A percentile compares a stretch with the other conserved stretches of the same genome.
Evolutionary conservation across 2,329 filamentous ascomycete genomes (phyloP).

Genomic region (Penicillium paneum): DNA sequence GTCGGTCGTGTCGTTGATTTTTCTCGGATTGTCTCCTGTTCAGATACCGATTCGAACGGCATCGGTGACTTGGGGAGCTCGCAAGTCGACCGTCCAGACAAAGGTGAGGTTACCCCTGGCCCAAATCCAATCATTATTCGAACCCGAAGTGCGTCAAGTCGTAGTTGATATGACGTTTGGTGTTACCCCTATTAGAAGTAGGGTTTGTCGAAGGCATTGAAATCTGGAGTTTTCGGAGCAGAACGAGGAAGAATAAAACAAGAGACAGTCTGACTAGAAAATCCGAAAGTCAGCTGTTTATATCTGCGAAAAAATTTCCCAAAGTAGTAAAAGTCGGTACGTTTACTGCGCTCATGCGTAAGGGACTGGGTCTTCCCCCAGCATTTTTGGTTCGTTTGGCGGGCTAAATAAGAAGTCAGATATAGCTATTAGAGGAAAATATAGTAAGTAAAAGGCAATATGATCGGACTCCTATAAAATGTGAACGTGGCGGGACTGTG

Average conservation of each 20-base stretch:
- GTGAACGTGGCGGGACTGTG: neutral
- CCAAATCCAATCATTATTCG: too few relatives aligned
- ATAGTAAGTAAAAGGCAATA: too few relatives aligned
- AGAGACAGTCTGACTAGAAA: neutral
- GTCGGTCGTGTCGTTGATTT: neutral
- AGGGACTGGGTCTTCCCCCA: too few relatives aligned
- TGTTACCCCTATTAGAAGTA: neutral
- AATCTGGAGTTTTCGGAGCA: neutral
- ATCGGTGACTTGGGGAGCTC: too few relatives aligned
- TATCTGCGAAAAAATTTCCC: neutral
- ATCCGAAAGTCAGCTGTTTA: neutral
- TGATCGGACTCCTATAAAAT: neutral
- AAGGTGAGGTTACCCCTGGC: too few relatives aligned
- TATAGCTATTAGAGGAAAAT: neutral
- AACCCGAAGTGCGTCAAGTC: neutral
- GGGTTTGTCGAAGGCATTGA: neutral
- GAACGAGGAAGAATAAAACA: neutral
- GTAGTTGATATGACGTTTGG: neutral
- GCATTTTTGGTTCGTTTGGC: neutral
- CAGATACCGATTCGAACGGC: neutral
- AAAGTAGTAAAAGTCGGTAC: neutral
- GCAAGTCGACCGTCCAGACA: neutral
- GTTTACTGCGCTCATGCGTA: neutral
- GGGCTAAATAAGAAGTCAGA: neutral
- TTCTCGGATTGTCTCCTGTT: neutral